Base-by-base conservation (phyloP, 805 yeast genomes). In the Ogataea philodendri region DNA sequence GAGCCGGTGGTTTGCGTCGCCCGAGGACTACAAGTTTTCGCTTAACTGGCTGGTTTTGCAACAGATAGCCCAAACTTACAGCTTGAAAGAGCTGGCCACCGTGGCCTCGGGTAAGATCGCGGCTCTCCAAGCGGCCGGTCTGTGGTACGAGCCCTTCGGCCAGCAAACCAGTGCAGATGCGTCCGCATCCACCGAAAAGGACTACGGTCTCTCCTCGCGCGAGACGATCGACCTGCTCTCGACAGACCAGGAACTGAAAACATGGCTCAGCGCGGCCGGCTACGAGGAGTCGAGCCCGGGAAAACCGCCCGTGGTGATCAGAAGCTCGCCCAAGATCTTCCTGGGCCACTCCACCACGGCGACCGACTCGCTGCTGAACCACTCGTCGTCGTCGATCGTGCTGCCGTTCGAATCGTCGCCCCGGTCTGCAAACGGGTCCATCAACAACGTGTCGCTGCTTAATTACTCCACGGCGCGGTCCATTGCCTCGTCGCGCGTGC, bases 341-440 rank as follows among this genome's bases (percentile, higher is more conserved):
- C 40, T 48, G 17, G 32, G 39, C 15, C 51, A 41, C 15, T 20
- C 47, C n/a, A 42, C 49, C 3, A 43, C 51, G 3, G 32, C 51
- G 7, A 48, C 53, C 2, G 41, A 41, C 26, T 48, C 55, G n/a
- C 46, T 48, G 18, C 15, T 48, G 9, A 44, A 46, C 28, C 38
- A 42, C 15, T 41, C 52, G 2, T 40, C 44, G 4, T 42, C 51
- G 1, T 42, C 54, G 1, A 29, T 48, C 8, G 15, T 35, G 18
- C 23, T 31, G 16, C 42, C 49, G 6, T 34, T 35, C 19, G 47
- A 41, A 11, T 15, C 37, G 3, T 9, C 26, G 16, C 33, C 40
- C 5, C 30, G 42, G 8, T 36, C 43, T 2, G 28, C 44, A 9
- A 22, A 22, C 23, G 40, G 41, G 15, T 45, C 44, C 6, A 23